These are phyloP conservation scores for Canna indica DNA, from an alignment of 176 grass and related monocot genomes.

Conservation along the genomic window DNA sequence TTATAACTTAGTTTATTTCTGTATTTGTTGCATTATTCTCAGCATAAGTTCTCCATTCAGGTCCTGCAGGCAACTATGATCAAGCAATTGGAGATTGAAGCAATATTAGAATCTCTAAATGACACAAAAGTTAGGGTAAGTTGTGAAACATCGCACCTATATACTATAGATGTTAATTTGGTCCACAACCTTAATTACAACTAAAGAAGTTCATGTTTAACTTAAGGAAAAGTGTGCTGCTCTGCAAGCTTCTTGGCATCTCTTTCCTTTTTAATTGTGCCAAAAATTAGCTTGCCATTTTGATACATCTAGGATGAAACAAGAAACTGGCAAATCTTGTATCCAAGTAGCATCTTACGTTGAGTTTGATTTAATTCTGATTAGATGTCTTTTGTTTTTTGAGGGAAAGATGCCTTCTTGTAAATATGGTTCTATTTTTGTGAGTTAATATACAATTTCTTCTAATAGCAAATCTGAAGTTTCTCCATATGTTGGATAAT, in stretches of 20 bases:
- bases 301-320: too few species aligned
- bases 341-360: too few species aligned
- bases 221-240: not conserved
- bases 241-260: not conserved
- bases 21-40: not conserved
- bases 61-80: slow-evolving; percentile 7
- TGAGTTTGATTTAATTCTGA: too few species aligned
- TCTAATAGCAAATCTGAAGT: too few species aligned
- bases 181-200: not conserved
- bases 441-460: too few species aligned
- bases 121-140: not conserved
- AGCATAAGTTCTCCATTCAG: not conserved
- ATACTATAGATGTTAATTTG: not conserved
- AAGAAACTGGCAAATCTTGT: too few species aligned
- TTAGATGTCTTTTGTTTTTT: too few species aligned
- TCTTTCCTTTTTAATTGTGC: not conserved
- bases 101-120: slow-evolving; percentile 9
- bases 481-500: too few species aligned
- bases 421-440: too few species aligned
- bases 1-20: not conserved
- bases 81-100: slow-evolving; percentile 17
- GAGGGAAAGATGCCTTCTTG: too few species aligned
- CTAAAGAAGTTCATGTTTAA: not conserved
- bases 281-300: not conserved
- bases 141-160: not conserved